Evolutionary conservation across 495 filamentous ascomycete genomes (phyloP).

Genomic region (Friedmanniomyces simplex): DNA sequence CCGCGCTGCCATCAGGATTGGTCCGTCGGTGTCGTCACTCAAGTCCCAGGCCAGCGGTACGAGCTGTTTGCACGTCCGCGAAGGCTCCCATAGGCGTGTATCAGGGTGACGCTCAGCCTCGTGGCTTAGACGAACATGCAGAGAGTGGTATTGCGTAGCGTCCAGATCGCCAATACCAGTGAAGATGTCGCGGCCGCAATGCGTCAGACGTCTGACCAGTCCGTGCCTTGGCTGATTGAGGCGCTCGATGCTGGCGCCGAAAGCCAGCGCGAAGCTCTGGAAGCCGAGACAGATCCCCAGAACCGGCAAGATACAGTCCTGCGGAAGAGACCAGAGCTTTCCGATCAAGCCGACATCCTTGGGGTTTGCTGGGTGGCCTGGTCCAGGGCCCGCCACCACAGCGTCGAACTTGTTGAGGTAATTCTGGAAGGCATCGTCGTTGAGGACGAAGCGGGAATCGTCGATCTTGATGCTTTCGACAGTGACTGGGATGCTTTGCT

Average conservation of each 20-base stretch:
- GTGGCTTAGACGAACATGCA: constrained; percentile 44
- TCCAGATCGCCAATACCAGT: constrained; percentile 34
- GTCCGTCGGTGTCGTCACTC: constrained; percentile 40
- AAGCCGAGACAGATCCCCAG: constrained; percentile 90
- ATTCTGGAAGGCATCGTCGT: constrained; percentile 21
- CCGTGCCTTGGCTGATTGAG: constrained; percentile 68
- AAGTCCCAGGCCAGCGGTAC: constrained; percentile 57
- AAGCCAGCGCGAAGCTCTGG: constrained; percentile 63
- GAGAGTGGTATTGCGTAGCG: constrained; percentile 81
- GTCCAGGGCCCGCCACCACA: constrained; percentile 70
- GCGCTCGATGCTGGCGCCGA: constrained; percentile 53
- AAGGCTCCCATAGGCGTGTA: constrained; percentile 24
- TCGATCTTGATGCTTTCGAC: constrained; percentile 53
- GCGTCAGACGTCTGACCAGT: constrained; percentile 55
- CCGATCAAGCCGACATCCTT: constrained; percentile 69
- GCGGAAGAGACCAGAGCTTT: constrained; percentile 60
- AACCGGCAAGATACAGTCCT: constrained; percentile 53
- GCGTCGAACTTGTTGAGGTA: constrained; percentile 57
- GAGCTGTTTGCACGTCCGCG: constrained; percentile 26
- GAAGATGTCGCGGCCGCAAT: constrained; percentile 44
- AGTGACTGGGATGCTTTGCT: constrained; percentile 49
- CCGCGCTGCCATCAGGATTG: constrained; percentile 66
- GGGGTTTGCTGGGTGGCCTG: constrained; percentile 46
- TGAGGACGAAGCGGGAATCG: constrained; percentile 16
- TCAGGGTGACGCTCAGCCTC: background rate